A percentile compares a stretch with the other conserved stretches of the same genome.
Evolutionary conservation across 2,329 filamentous ascomycete genomes (phyloP).

Genomic region (Botryosphaeria agaves): DNA sequence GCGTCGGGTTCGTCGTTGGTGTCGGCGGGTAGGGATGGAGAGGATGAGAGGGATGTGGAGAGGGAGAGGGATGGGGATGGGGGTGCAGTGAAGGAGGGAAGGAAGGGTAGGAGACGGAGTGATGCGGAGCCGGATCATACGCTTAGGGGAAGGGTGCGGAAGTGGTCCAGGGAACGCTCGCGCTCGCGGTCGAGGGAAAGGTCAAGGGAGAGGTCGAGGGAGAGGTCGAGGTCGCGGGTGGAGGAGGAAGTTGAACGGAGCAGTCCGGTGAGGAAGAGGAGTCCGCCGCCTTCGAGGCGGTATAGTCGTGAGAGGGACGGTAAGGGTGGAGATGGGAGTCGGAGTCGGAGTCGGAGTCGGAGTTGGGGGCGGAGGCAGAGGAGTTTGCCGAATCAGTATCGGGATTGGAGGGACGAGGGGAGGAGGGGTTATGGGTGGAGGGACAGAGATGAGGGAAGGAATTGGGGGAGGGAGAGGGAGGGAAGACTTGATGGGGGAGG

Average conservation of each 20-base stretch:
- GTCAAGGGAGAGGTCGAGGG: too few relatives aligned
- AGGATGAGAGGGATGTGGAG: too few relatives aligned
- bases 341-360: conserved; percentile 1
- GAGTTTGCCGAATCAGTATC: background rate
- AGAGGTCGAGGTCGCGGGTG: conserved; percentile 13
- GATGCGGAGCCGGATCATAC: too few relatives aligned
- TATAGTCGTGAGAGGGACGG: conserved; percentile 6
- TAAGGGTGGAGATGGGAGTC: conserved; percentile 1
- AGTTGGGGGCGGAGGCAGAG: background rate
- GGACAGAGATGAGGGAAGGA: conserved; percentile 14
- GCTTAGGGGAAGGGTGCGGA: too few relatives aligned
- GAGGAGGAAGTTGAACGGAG: conserved; percentile 9
- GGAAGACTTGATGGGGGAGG: too few relatives aligned
- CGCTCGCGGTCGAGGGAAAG: too few relatives aligned
- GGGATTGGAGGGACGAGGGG: conserved; percentile 1
- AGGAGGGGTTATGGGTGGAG: conserved; percentile 4
- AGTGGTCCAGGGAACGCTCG: too few relatives aligned
- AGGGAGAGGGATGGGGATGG: too few relatives aligned
- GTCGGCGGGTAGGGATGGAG: conserved; percentile 5
- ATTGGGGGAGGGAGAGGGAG: conserved; percentile 25
- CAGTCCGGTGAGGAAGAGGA: conserved; percentile 1
- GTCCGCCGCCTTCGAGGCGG: conserved; percentile 1
- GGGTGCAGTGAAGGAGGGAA: too few relatives aligned
- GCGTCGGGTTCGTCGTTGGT: conserved; percentile 4
- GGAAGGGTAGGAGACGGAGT: too few relatives aligned